Base-by-base conservation (phyloP, 2,329 filamentous ascomycete species). In the Cytospora schulzeri region DNA sequence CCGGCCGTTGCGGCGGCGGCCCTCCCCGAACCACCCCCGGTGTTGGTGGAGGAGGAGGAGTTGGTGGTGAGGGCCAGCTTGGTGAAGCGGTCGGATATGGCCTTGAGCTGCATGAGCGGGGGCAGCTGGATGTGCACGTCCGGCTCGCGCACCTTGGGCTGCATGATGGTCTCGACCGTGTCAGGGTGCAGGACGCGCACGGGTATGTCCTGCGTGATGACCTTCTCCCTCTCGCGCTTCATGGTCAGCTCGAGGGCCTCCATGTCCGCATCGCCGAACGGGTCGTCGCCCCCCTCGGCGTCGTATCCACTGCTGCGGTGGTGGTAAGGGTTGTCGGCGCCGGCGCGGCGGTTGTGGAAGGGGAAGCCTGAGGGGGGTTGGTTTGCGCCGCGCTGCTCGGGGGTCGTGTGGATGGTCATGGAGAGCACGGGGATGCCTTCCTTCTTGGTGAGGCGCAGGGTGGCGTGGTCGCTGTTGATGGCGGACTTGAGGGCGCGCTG, bases 161-260 rank as follows among this genome's bases (percentile, higher is more conserved):
- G 94, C 79, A 96, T 92, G 67, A 98, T 88, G n/a, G 88, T 91
- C 72, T 95, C 91, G n/a, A 98, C 92, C 0, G 87, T 90, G 60
- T 90, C 87, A 2, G 91, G 88, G 64, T 91, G 88, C 12, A 99
- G 85, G 1, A 99, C 93, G 22, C 93, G 89, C 52, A 98, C 90
- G n/a, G 95, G 95, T 48, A 99, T 91, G 76, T 98, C 93, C 74
- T 99, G 95, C 0, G 93, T 97, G 72, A 99, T 91, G 70, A 96
- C 85, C 68, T 95, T 96, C 75, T 97, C 93, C 70, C 92, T 89
- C 72, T 94, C 91, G 63, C 90, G 83, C 52, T 81, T 78, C 28
- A 86, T 83, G 69, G 74, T 85, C 69, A 80, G 86, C 75, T 84
- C 86, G 28, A 88, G 77, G 31, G 71, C 72, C 68, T 79, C 75